These are phyloP conservation scores for Dendrobium nobile DNA, from an alignment of 106 monocot genomes.

Conservation along the genomic window DNA sequence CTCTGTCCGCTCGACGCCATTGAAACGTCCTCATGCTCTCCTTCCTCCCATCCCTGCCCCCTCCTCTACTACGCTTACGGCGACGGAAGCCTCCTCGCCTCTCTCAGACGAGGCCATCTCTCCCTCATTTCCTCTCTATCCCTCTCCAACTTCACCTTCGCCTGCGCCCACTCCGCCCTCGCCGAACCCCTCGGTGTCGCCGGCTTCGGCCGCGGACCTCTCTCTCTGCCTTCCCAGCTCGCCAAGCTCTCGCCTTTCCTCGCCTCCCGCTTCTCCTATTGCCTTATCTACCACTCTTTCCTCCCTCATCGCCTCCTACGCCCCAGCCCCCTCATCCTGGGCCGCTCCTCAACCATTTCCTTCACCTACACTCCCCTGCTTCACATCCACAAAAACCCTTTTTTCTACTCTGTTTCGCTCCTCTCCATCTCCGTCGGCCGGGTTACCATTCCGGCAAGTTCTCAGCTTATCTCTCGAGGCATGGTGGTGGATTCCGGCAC, in stretches of 20 bases:
- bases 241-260: conserved; percentile 48
- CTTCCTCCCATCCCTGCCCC: conserved; percentile 48
- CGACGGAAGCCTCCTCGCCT: conserved; percentile 77
- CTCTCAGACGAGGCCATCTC: conserved; percentile 52
- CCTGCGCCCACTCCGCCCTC: conserved; percentile 68
- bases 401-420: conserved; percentile 78
- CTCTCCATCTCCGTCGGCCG: conserved; percentile 53
- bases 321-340: conserved; percentile 71
- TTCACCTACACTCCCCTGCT: conserved; percentile 79
- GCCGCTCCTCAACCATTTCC: conserved; percentile 16
- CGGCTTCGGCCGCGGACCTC: conserved; percentile 76
- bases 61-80: conserved; percentile 94
- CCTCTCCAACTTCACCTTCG: conserved; percentile 58
- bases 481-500: conserved; percentile 88
- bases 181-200: conserved; percentile 88
- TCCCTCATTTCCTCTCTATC: conserved; percentile 19
- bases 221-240: conserved; percentile 82
- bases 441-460: conserved; percentile 19
- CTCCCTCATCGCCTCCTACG: conserved; percentile 24
- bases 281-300: conserved; percentile 67
- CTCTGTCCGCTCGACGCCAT: conserved; percentile 61
- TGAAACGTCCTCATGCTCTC: conserved; percentile 58
- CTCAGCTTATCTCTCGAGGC: conserved; percentile 55
- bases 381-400: conserved; percentile 58
- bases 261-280: conserved; percentile 72